Percentiles rank a stretch among this genome's conserved stretches.
Conservation (phyloP, 1,284 basidiomycete genomes). For the Sanghuangporus baumii region DNA sequence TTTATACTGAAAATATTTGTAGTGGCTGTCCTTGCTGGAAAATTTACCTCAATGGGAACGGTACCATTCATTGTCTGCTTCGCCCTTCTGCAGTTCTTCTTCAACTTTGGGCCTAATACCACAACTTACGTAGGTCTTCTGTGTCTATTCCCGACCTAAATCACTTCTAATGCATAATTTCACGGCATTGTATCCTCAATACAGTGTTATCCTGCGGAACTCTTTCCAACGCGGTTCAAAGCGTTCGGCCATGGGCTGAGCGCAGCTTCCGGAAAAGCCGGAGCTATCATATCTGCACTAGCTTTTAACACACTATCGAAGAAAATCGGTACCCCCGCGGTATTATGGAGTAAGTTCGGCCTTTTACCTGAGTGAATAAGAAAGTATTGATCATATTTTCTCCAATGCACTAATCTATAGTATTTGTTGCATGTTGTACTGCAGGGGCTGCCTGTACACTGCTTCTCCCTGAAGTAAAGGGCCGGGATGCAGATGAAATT, state of each 20-base stretch:
- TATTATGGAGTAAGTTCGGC: conserved; percentile 56
- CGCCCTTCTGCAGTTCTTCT: conserved; percentile 66
- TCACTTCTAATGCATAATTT: conserved; percentile 21
- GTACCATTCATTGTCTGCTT: conserved; percentile 70
- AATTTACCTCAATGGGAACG: conserved; percentile 56
- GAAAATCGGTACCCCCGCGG: conserved; percentile 53
- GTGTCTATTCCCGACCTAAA: not conserved
- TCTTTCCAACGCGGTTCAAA: conserved; percentile 83
- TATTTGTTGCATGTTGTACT: conserved; percentile 57
- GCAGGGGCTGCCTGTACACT: conserved; percentile 59
- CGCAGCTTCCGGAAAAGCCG: conserved; percentile 73
- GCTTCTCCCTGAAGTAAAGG: conserved; percentile 77
- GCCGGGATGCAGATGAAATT: conserved; percentile 64
- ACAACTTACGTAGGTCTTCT: conserved; percentile 47
- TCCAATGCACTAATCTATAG: conserved; percentile 27
- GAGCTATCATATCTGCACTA: conserved; percentile 79
- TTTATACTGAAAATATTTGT: not conserved
- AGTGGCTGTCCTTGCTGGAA: conserved; percentile 63
- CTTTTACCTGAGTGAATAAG: not conserved
- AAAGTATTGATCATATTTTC: conserved; percentile 21
- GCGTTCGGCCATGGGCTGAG: conserved; percentile 79
- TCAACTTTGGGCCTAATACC: conserved; percentile 86
- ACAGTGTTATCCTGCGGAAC: conserved; percentile 71
- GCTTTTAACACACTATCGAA: conserved; percentile 69
- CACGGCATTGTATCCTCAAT: not conserved